A percentile compares a stretch with the other conserved stretches of the same genome.
phyloP scores from a whole-genome alignment of 805 yeast genomes.

The Lipomyces mesembrius region DNA sequence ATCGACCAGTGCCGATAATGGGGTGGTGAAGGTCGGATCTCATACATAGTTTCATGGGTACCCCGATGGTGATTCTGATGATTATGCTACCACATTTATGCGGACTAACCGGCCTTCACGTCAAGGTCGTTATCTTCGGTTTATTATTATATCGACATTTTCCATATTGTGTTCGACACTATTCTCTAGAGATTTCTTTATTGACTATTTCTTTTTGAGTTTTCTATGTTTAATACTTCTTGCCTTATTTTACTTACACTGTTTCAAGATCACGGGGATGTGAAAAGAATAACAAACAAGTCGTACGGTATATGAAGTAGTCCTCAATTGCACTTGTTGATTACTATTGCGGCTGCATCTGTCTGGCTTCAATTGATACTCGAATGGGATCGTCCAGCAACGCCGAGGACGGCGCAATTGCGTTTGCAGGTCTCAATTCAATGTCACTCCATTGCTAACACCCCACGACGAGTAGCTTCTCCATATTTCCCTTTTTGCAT shows the following conservation, averaged over 20 bases:
- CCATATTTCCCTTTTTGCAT: neutral
- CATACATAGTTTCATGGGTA: neutral
- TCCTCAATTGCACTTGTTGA: neutral
- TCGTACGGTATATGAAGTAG: neutral
- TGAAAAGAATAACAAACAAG: neutral
- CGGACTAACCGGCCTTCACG: neutral
- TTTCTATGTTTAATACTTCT: neutral
- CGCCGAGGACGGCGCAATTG: neutral
- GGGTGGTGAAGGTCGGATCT: neutral
- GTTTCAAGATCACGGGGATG: neutral
- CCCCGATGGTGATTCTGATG: neutral
- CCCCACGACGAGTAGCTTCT: neutral
- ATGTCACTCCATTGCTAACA: neutral
- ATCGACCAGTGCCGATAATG: neutral
- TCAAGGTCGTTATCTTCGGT: neutral
- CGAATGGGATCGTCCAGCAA: neutral
- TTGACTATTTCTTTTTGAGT: neutral
- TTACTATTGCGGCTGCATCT: neutral
- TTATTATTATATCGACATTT: neutral
- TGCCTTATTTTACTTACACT: neutral
- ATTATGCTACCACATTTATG: neutral
- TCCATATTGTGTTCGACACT: neutral
- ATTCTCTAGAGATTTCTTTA: neutral
- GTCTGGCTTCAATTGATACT: neutral
- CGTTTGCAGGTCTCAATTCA: neutral